Base-by-base conservation (phyloP, 2,329 filamentous ascomycete genomes). In the Trichoderma sp. region DNA sequence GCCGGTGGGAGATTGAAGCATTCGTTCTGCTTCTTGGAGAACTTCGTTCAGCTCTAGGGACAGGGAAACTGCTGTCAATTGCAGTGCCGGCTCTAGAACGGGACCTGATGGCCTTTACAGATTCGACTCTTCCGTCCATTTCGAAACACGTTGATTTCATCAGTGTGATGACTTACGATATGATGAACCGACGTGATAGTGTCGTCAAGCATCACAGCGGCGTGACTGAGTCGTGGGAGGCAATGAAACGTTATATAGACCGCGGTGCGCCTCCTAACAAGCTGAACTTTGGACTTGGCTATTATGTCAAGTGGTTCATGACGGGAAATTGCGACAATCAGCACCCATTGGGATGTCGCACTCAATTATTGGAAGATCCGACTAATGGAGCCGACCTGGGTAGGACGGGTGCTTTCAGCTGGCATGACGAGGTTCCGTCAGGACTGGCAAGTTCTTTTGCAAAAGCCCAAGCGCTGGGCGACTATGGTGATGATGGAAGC, bases 141-240 rank as follows among this genome's bases (percentile, higher is more conserved):
- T 87, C 86, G 79, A 80, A 85, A 5, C 85, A 87, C 1, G 87
- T 94, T 18, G 91, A 94, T 80, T 92, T 92, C 78, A 86, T 94
- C 81, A 94, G 94, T 78, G 85, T 88, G 79, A 89, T 94, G 93
- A 88, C 89, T 1, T 94, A 94, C 81, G 92, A 94, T 79, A 83
- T 93, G 74, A 91, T 93, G 87, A 93, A 93, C 84, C 89, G 92
- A 41, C 90, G 93, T 41, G 90, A 94, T 83, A 90, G 83, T 60
- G 81, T 85, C 11, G 93, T 92, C 3, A 87, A 85, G 41, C 93
- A 94, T 82, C 92, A 93, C 80, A 91, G 88, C 60, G 90, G 90
- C n/a, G 85, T 94, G 7, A 80, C 84, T 16, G 87, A 85, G 11
- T 91, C 91, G 0, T 82, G 87, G 7, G 84, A 87, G 6, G 85